A percentile compares a stretch with the other conserved stretches of the same genome.
Evolutionary conservation across 2,329 filamentous ascomycete species (phyloP).

Genomic region (Proliferodiscus dingleyae): DNA sequence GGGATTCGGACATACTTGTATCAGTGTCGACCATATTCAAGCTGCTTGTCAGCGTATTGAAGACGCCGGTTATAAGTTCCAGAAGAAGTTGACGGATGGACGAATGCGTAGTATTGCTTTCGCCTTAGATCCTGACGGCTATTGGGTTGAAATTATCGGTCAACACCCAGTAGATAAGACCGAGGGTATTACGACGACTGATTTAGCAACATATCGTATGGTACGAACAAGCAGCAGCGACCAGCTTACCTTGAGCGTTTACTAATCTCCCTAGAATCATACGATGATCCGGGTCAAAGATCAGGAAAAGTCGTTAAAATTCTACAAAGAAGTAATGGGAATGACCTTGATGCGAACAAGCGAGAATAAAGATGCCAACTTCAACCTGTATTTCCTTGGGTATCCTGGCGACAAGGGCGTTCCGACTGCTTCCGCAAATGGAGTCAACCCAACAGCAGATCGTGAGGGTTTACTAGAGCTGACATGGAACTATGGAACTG

Average conservation of each 20-base stretch:
- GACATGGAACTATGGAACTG: slow-evolving; percentile 79
- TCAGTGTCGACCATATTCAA: slow-evolving; percentile 79
- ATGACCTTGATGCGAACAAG: slow-evolving; percentile 75
- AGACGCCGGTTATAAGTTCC: slow-evolving; percentile 85
- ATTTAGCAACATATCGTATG: slow-evolving; percentile 70
- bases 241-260: not conserved
- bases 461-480: slow-evolving; percentile 85
- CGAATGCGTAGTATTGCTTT: slow-evolving; percentile 87
- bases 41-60: slow-evolving; percentile 85
- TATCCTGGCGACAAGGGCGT: slow-evolving; percentile 59
- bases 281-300: slow-evolving; percentile 95
- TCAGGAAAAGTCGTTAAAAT: slow-evolving; percentile 65
- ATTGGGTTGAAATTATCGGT: slow-evolving; percentile 79
- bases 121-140: slow-evolving; percentile 79
- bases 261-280: slow-evolving; percentile 56
- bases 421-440: slow-evolving; percentile 48
- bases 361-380: slow-evolving; percentile 66
- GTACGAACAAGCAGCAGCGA: slow-evolving; percentile 33
- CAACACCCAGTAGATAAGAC: slow-evolving; percentile 68
- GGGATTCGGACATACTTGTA: slow-evolving; percentile 70
- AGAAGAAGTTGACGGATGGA: slow-evolving; percentile 90
- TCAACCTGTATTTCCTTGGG: slow-evolving; percentile 90
- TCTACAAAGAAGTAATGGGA: slow-evolving; percentile 81
- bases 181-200: slow-evolving; percentile 66
- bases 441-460: slow-evolving; percentile 54